phyloP scores from a whole-genome alignment of 2,329 filamentous ascomycete genomes.

The Metarhizium guizhouense region DNA sequence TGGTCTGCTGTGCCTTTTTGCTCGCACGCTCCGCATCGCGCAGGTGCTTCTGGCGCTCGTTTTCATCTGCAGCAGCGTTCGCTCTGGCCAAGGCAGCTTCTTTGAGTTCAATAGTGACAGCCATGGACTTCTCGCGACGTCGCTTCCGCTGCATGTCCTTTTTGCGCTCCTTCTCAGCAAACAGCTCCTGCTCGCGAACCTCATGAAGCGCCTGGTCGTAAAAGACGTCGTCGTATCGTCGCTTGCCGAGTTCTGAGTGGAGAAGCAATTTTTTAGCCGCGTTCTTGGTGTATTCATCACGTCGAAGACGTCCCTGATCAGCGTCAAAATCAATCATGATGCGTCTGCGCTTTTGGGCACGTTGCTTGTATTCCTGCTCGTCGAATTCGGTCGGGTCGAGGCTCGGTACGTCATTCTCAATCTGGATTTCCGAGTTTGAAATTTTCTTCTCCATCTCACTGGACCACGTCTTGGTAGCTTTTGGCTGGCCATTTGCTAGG shows the following conservation, averaged over 20 bases:
- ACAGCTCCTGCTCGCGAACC: slow-evolving; percentile 81
- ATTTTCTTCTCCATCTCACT: slow-evolving; percentile 36
- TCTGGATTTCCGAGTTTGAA: slow-evolving; percentile 27
- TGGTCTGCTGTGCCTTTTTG: slow-evolving; percentile 88
- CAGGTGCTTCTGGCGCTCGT: slow-evolving; percentile 70
- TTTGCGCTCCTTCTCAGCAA: slow-evolving; percentile 96
- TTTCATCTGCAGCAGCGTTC: slow-evolving; percentile 68
- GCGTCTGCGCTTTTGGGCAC: slow-evolving; percentile 56
- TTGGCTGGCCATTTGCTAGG: slow-evolving; percentile 51
- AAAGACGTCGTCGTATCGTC: slow-evolving; percentile 67
- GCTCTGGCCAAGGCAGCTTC: slow-evolving; percentile 73
- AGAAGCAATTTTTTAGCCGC: slow-evolving; percentile 54
- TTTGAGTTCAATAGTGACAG: slow-evolving; percentile 84
- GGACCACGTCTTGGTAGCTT: slow-evolving; percentile 54
- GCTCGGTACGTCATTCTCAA: slow-evolving; percentile 38
- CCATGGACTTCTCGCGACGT: slow-evolving; percentile 90
- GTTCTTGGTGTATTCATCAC: slow-evolving; percentile 48
- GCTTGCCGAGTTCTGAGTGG: slow-evolving; percentile 63
- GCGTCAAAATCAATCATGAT: slow-evolving; percentile 57
- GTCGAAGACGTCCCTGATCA: slow-evolving; percentile 53
- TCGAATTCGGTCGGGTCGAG: slow-evolving; percentile 34
- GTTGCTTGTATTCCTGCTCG: slow-evolving; percentile 42
- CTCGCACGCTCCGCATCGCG: slow-evolving; percentile 82
- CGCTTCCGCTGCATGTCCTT: slow-evolving; percentile 99
- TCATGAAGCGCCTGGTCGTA: slow-evolving; percentile 76